These are phyloP conservation scores for rapeseed (Brassica napus) DNA, from an alignment of 345 rosid genomes.

Conservation along the genomic window Da-Ae NC_063435.1:29467501-29468000, in stretches of 20 bases:
- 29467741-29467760: conserved; percentile 73
- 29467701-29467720: conserved; percentile 39
- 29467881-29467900: conserved; percentile 78
- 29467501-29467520: background rate
- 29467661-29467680: conserved; percentile 94
- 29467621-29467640: conserved; percentile 80
- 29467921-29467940: conserved; percentile 84
- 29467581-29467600: conserved; percentile 81
- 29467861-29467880: conserved; percentile 73
- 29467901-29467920: conserved; percentile 66
- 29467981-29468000: conserved; percentile 77
- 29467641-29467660: conserved; percentile 76
- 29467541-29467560: conserved; percentile 94
- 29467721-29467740: conserved; percentile 44
- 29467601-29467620: conserved; percentile 86
- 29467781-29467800: too few relatives aligned
- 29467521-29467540: conserved; percentile 35
- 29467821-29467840: conserved; percentile 43
- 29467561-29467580: conserved; percentile 95
- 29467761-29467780: conserved; percentile 22
- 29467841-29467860: conserved; percentile 68
- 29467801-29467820: too few relatives aligned
- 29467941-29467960: conserved; percentile 83
- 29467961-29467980: conserved; percentile 77
- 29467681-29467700: conserved; percentile 66